Evolutionary conservation across 805 yeast species (phyloP).

Genomic region (Brettanomyces anomalus): DNA sequence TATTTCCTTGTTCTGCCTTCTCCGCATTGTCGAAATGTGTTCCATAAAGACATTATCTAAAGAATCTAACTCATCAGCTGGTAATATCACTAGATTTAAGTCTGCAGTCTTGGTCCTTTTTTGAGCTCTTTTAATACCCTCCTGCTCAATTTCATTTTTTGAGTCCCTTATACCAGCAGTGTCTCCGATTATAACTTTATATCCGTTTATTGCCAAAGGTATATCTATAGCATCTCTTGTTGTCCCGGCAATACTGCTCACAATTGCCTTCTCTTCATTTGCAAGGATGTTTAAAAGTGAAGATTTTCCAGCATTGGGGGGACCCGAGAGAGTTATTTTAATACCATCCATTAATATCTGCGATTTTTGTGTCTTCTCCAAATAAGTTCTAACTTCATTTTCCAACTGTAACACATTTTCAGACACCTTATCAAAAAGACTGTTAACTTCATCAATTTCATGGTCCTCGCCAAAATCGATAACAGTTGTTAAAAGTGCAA

Average conservation of each 20-base stretch:
- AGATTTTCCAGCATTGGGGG: slow-evolving; percentile 96
- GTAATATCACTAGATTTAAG: slow-evolving; percentile 55
- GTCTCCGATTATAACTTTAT: slow-evolving; percentile 76
- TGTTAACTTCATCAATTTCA: slow-evolving; percentile 57
- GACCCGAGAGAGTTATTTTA: slow-evolving; percentile 67
- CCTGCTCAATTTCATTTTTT: slow-evolving; percentile 36
- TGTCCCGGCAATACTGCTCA: slow-evolving; percentile 87
- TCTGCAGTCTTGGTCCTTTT: slow-evolving; percentile 53
- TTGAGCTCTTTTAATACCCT: slow-evolving; percentile 78
- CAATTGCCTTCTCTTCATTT: slow-evolving; percentile 78
- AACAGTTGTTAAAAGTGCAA: slow-evolving; percentile 75
- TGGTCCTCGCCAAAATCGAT: slow-evolving; percentile 96
- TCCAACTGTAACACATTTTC: slow-evolving; percentile 32
- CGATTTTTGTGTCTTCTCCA: slow-evolving; percentile 41
- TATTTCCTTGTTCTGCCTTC: slow-evolving; percentile 13
- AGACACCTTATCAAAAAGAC: slow-evolving; percentile 43
- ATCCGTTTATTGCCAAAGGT: slow-evolving; percentile 75
- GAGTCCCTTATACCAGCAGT: slow-evolving; percentile 80
- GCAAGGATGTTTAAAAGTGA: slow-evolving; percentile 73
- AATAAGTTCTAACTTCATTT: slow-evolving; percentile 34
- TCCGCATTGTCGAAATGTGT: slow-evolving; percentile 27
- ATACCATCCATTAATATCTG: slow-evolving; percentile 68
- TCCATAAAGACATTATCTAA: slow-evolving; percentile 29
- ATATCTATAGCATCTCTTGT: slow-evolving; percentile 85
- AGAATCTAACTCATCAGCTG: slow-evolving; percentile 27